Base-by-base conservation (phyloP, 371 early-diverging fungal genomes). In the Choanephora cucurbitarum region DNA sequence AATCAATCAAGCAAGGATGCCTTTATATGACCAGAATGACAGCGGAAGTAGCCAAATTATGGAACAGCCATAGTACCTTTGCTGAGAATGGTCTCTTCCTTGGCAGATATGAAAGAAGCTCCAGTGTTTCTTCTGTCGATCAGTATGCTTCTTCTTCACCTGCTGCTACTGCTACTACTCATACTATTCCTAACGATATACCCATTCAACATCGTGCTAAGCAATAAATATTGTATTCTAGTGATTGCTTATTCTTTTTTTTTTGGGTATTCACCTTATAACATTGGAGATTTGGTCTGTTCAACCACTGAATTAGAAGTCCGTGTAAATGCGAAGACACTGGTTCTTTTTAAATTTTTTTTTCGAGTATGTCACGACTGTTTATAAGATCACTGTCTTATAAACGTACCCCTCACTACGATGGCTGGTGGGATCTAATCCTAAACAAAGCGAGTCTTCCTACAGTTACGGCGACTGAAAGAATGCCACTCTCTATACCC, bases 11-110 rank as follows among this genome's bases (percentile, higher is more conserved):
- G 44, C 79, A 78, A 55, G 75, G 75, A 1, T 75, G 73, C 56
- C 44, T 73, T 8, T 72, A 78, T 51, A 71, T 78, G 10, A 78
- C 79, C 1, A 54, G 79, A n/a, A 71, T 78, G 37, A 75, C 79
- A 3, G 70, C 79, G 9, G 79, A 78, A 49, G 75, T 78, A 33
- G 79, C 79, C n/a, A 70, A 67, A 42, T 24, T 69, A 33, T 78
- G 78, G 78, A 78, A 75, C 51, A 63, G 52, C 23, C 47, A 52
- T 17, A 71, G 72, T 18, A 63, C 64, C 3, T 73, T 74, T 66
- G 72, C 66, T 17, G 62, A 73, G 39, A 69, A 77, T 39, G 73
- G 72, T 0, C 70, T 65, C 34, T 59, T 60, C 43, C 46, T 69
- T 15, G 70, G 66, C 0, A 50, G 52, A 40, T 44, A 37, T 14